Evolutionary conservation across 2,329 filamentous ascomycete species (phyloP).

Genomic region (Fusarium pilosicola): DNA sequence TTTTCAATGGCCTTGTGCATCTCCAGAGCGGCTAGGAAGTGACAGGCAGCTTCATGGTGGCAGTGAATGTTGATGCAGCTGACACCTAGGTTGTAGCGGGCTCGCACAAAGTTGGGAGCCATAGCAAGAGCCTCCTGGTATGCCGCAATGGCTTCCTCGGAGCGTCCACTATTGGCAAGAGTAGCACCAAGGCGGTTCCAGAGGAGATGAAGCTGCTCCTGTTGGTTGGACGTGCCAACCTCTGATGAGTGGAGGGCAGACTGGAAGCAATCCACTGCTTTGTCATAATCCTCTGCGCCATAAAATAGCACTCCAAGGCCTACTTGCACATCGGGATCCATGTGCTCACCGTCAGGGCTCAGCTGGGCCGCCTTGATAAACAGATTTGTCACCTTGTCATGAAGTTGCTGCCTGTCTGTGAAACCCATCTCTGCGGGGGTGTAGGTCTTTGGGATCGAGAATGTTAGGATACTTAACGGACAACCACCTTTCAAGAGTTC

Average conservation of each 20-base stretch:
- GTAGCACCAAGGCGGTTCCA: constrained; percentile 98
- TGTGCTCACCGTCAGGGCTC: constrained; percentile 89
- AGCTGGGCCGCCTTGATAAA: constrained; percentile 95
- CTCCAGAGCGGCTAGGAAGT: constrained; percentile 88
- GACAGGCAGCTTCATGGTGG: constrained; percentile 90
- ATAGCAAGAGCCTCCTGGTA: constrained; percentile 93
- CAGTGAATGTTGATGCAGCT: constrained; percentile 98
- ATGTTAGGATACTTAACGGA: constrained; percentile 93
- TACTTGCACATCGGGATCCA: constrained; percentile 98
- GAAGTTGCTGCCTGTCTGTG: constrained; percentile 88
- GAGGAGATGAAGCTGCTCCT: constrained; percentile 88
- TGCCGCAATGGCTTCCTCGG: constrained; percentile 94
- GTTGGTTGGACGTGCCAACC: constrained; percentile 83
- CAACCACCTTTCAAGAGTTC: constrained; percentile 95
- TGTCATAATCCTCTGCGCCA: constrained; percentile 96
- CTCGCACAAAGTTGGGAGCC: constrained; percentile 95
- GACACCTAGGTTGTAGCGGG: constrained; percentile 95
- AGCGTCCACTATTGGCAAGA: constrained; percentile 91
- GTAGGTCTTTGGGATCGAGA: constrained; percentile 76
- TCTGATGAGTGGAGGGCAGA: constrained; percentile 89
- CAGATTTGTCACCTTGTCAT: constrained; percentile 87
- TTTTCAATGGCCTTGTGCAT: constrained; percentile 96
- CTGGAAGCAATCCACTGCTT: constrained; percentile 98
- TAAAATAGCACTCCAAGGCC: constrained; percentile 97
- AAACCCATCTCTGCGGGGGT: constrained; percentile 88